A percentile compares a stretch with the other conserved stretches of the same genome.
Conservation (phyloP, 2,329 filamentous ascomycete species). For the Calonectria hawksworthii region DNA sequence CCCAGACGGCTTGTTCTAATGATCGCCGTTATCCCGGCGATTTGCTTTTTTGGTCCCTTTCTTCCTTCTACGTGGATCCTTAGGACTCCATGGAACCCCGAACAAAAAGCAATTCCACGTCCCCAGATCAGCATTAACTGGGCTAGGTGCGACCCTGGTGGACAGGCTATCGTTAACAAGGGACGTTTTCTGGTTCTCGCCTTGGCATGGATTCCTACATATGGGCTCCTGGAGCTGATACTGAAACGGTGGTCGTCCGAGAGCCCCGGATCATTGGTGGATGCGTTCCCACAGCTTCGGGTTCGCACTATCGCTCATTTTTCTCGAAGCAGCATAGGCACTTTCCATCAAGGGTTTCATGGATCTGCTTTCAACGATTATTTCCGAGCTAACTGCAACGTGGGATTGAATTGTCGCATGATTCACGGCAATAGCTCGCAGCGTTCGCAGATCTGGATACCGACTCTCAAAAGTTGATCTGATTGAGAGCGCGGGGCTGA, state of each 20-base stretch:
- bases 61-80: neutral
- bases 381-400: slow-evolving; percentile 6
- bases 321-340: slow-evolving; percentile 30
- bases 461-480: slow-evolving; percentile 11
- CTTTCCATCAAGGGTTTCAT: slow-evolving; percentile 19
- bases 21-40: neutral
- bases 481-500: neutral
- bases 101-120: slow-evolving; percentile 13
- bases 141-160: slow-evolving; percentile 22
- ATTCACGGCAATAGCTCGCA: slow-evolving; percentile 16
- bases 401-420: slow-evolving; percentile 26
- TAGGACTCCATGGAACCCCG: neutral
- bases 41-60: neutral
- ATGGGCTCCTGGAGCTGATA: slow-evolving; percentile 38
- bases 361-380: slow-evolving; percentile 26
- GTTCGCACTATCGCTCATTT: slow-evolving; percentile 27
- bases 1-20: neutral
- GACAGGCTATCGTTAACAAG: slow-evolving; percentile 23
- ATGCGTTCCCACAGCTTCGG: slow-evolving; percentile 38
- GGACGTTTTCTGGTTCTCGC: slow-evolving; percentile 25
- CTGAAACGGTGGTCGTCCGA: slow-evolving; percentile 42
- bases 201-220: slow-evolving; percentile 30
- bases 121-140: slow-evolving; percentile 16
- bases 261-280: slow-evolving; percentile 26
- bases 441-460: slow-evolving; percentile 25